Evolutionary conservation across 129 eudicot species (phyloP), one percentile per base, ranked within the genome.

Genomic region (Lactuca sativa): DNA sequence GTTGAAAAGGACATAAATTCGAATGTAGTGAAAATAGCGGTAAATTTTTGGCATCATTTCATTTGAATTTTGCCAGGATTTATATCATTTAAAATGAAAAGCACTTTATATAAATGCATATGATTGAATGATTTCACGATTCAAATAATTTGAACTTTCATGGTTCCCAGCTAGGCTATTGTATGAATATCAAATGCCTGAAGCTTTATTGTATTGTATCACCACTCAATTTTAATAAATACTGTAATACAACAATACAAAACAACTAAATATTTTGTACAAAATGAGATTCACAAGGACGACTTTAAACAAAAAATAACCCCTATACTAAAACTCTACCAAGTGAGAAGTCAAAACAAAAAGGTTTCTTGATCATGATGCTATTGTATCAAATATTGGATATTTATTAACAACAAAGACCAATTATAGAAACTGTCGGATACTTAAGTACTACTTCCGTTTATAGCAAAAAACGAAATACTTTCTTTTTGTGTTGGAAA

Each of bases 1-100:
- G 6, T 41, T 61, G 49, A 48, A 48, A 59, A 60, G 51, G 76
- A 49, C 18, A 14, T 18, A 49, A 13, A 60, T 60, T 60, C 18
- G 51, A 76, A 76, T 51, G 6, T 62, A 30, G 75, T 69, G 33
- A 61, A 69, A 53, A 34, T 61, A 76, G 80, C 80, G 80, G 80
- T 61, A 76, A 69, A 30, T 51, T 52, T 47, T 32, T 60, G 17
- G 57, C 57, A 31, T 5, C 52, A 11, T 74, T 55, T 31, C 51
- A 52, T 69, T 69, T 69, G 75, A 76, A 76, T 38, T 53, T 66
- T 69, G 31, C 40, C 34, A 25, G 38, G 37, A 2, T 52, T 52
- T 59, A 38, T 30, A 37, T 48, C 7, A 38, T 8, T 13, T 15
- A 52, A 71, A 69, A 41, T 7, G 30, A 38, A 25, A 9, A 31